Evolutionary conservation across 257 asterid genomes (phyloP), one percentile per base, ranked within the genome.

Genomic region (Sherardia arvensis): DNA sequence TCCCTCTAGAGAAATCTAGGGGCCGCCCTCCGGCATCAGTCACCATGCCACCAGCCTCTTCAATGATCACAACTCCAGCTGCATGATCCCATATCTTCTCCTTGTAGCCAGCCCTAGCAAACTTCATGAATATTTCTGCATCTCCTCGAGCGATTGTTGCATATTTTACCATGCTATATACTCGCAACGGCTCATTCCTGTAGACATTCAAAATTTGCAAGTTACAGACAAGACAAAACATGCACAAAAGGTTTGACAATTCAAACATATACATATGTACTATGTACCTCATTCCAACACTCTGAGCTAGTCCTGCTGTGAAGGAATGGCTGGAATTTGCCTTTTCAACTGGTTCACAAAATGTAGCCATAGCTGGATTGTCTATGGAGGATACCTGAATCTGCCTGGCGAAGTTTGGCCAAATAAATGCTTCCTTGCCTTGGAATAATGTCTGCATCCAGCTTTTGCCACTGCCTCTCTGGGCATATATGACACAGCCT

Each of bases 61-160:
- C 73, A 53, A 85, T 76, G 61, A 90, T 82, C 4, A 90, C 87
- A 14, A 85, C 90, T 22, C 97, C 95, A 12, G 97, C 97, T 14
- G 95, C 95, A 62, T 90, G 97, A 66, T 90, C 97, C 97, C 92
- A 90, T 77, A 87, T 87, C 75, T 90, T 90, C 82, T 90, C 97
- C 82, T 83, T 85, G 71, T 85, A 85, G 30, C 92, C 95, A 12
- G 88, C 79, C 71, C 94, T 70, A 0, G 91, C 90, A 36, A 87
- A 90, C 64, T 87, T 90, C 94, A 90, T 90, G 81, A 83, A 87
- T 75, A 85, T 77, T 65, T 90, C 95, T 8, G 92, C 95, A 21
- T 87, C 92, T 49, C 97, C 97, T 57, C 90, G 73, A 5, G 97
- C 97, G 79, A 87, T 87, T 57, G 94, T 90, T 59, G 92, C 97